Evolutionary conservation across 1,284 basidiomycete genomes (phyloP).

Genomic region (Mycosarcoma maydis): DNA sequence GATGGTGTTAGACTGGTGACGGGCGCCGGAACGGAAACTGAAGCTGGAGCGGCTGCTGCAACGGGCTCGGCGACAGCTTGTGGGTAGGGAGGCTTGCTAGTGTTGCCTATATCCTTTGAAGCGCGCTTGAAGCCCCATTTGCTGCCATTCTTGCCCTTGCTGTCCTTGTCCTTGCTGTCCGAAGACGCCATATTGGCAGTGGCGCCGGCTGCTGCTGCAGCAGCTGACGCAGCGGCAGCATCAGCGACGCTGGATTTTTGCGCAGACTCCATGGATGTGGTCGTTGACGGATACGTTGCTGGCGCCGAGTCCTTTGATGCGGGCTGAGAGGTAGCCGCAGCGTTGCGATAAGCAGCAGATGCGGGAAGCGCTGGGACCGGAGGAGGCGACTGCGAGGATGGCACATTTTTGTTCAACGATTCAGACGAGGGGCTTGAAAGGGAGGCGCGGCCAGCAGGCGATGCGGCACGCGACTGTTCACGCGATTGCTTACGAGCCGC

Average conservation of each 20-base stretch:
- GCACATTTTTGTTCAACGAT: slow-evolving; percentile 28
- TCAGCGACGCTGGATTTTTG: slow-evolving; percentile 3
- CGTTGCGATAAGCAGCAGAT: slow-evolving; percentile 1
- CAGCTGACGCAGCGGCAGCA: slow-evolving; percentile 5
- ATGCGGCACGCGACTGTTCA: slow-evolving; percentile 31
- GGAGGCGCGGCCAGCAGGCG: slow-evolving; percentile 18
- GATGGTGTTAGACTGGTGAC: slow-evolving; percentile 16
- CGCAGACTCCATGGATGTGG: not conserved
- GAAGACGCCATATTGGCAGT: slow-evolving; percentile 9
- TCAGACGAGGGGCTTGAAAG: slow-evolving; percentile 27
- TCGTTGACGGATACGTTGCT: not conserved
- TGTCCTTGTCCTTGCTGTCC: slow-evolving; percentile 12
- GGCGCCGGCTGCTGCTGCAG: slow-evolving; percentile 7
- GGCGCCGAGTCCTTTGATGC: not conserved
- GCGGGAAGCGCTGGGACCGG: slow-evolving; percentile 40
- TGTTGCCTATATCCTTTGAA: slow-evolving; percentile 26
- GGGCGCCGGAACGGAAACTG: slow-evolving; percentile 3
- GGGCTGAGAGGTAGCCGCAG: not conserved
- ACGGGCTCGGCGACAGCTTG: slow-evolving; percentile 23
- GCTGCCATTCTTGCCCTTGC: slow-evolving; percentile 30
- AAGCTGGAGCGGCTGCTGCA: slow-evolving; percentile 3
- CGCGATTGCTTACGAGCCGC: slow-evolving; percentile 45
- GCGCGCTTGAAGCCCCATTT: slow-evolving; percentile 49
- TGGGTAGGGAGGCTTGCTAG: slow-evolving; percentile 35
- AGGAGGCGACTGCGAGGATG: slow-evolving; percentile 27